phyloP scores from a whole-genome alignment of 768 basidiomycete species.

The Macrolepiota fuliginosa region DNA sequence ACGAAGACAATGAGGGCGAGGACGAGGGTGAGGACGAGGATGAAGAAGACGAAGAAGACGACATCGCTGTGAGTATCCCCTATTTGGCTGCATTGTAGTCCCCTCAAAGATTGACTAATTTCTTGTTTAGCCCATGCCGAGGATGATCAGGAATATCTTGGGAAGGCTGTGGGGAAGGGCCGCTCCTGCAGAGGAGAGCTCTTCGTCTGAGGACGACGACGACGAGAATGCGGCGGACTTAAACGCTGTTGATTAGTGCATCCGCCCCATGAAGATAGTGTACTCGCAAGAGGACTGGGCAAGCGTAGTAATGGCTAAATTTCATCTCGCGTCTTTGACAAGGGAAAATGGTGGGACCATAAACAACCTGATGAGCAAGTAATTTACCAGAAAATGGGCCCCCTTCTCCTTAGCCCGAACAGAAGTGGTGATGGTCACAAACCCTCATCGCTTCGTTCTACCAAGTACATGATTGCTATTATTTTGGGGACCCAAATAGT shows the following conservation, averaged over 20 bases:
- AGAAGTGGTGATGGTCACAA: too few species aligned
- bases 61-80: constrained; percentile 42
- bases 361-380: too few species aligned
- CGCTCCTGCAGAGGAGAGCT: constrained; percentile 27
- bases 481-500: too few species aligned
- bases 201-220: constrained; percentile 42
- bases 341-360: too few species aligned
- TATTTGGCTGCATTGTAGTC: neutral
- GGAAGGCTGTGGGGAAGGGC: constrained; percentile 55
- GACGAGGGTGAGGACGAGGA: constrained; percentile 35
- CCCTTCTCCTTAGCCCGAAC: too few species aligned
- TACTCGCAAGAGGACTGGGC: too few species aligned
- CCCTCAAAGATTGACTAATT: neutral
- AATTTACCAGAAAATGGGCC: too few species aligned
- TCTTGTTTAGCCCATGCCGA: constrained; percentile 51
- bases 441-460: too few species aligned
- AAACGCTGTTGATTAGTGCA: constrained; percentile 10
- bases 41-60: constrained; percentile 37
- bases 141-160: constrained; percentile 56
- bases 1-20: constrained; percentile 21
- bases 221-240: constrained; percentile 8
- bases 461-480: too few species aligned
- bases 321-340: too few species aligned
- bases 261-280: neutral
- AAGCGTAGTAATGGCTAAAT: too few species aligned